Evolutionary conservation across 2,329 filamentous ascomycete species (phyloP).

Genomic region (Apiospora malaysiana): DNA sequence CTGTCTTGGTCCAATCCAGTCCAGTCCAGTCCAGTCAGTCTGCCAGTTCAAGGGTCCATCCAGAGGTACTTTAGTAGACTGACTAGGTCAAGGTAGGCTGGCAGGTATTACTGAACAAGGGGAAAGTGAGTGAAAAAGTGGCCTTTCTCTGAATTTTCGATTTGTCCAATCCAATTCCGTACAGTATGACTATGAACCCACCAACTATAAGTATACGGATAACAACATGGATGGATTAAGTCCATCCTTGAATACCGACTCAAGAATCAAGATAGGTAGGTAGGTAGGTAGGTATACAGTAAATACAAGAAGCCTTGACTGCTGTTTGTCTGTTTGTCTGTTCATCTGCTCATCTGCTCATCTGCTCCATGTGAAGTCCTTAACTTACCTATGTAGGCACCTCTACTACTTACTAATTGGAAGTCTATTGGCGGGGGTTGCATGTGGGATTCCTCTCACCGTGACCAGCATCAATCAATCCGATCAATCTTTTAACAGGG

Average conservation of each 20-base stretch:
- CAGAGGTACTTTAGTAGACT: too few relatives aligned
- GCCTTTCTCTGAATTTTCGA: constrained; percentile 9
- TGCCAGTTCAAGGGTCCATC: constrained; percentile 14
- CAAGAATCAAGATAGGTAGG: neutral
- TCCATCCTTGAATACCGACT: too few relatives aligned
- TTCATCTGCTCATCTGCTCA: too few relatives aligned
- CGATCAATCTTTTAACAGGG: too few relatives aligned
- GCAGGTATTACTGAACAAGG: neutral
- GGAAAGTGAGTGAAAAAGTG: neutral
- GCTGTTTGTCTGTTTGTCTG: neutral
- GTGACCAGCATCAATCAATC: neutral
- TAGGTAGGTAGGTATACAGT: neutral
- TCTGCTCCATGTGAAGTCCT: too few relatives aligned
- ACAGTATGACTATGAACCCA: too few relatives aligned
- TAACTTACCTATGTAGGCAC: too few relatives aligned
- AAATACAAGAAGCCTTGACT: neutral
- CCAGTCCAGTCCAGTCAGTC: too few relatives aligned
- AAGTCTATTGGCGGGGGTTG: neutral
- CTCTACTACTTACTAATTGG: neutral
- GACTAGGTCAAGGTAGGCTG: neutral
- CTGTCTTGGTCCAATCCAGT: neutral
- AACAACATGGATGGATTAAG: too few relatives aligned
- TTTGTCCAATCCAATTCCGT: neutral
- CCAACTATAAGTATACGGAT: too few relatives aligned
- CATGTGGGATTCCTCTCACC: neutral